Evolutionary conservation across 116 monocot species (phyloP).

Genomic region (Cymodocea nodosa): DNA sequence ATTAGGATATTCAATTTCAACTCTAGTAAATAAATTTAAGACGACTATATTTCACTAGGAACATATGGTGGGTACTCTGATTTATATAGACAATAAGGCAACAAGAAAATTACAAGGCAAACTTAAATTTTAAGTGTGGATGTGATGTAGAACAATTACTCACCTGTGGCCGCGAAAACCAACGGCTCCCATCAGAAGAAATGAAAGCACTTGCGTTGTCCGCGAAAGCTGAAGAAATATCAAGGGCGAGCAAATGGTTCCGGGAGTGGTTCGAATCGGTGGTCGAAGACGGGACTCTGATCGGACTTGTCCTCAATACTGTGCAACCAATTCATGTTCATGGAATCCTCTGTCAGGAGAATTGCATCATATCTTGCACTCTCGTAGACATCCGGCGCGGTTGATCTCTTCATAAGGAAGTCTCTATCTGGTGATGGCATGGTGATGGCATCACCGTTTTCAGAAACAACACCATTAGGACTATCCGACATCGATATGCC

Average conservation of each 20-base stretch:
- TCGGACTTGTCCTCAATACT: constrained; percentile 50
- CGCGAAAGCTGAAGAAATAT: background rate
- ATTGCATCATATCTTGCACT: constrained; percentile 56
- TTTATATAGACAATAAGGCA: background rate
- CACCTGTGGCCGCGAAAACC: background rate
- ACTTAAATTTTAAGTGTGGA: constrained; percentile 2
- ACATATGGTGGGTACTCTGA: too few species aligned
- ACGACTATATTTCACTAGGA: too few species aligned
- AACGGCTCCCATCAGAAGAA: background rate
- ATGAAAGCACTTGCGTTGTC: too few species aligned
- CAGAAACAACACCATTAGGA: constrained; percentile 19
- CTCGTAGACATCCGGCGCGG: constrained; percentile 33
- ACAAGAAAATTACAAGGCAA: background rate
- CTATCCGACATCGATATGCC: constrained; percentile 16
- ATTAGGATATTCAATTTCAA: too few species aligned
- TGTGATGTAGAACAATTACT: background rate
- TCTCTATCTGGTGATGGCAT: constrained; percentile 45
- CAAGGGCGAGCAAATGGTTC: constrained; percentile 47
- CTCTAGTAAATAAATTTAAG: too few species aligned
- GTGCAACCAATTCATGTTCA: constrained; percentile 72
- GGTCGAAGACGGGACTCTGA: constrained; percentile 52
- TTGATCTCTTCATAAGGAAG: constrained; percentile 19
- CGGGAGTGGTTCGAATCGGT: constrained; percentile 55
- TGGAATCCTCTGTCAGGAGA: constrained; percentile 59
- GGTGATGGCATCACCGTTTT: constrained; percentile 14